Percentiles rank a stretch among this genome's conserved stretches.
phyloP scores from a whole-genome alignment of 345 rosid genomes.

The Anastatica hierochuntica region DNA sequence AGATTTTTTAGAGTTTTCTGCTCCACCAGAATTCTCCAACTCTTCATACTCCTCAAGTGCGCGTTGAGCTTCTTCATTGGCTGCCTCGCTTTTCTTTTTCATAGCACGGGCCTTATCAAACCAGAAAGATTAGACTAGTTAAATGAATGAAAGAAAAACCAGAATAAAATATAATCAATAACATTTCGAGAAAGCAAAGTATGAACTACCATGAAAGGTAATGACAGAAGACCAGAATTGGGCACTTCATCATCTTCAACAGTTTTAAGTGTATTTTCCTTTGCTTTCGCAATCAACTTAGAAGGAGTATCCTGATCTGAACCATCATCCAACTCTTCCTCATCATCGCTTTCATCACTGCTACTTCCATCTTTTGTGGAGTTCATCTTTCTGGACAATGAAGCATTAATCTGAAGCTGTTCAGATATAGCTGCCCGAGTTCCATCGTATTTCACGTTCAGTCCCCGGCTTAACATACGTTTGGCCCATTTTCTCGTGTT shows the following conservation, averaged over 20 bases:
- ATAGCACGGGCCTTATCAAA: constrained; percentile 58
- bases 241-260: constrained; percentile 60
- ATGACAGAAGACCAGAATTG: constrained; percentile 62
- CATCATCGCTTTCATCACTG: constrained; percentile 57
- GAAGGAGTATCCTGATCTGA: constrained; percentile 47
- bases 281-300: constrained; percentile 54
- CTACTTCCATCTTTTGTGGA: constrained; percentile 59
- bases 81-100: constrained; percentile 61
- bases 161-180: too few relatives aligned
- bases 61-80: constrained; percentile 63
- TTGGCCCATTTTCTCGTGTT: constrained; percentile 79
- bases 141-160: not conserved
- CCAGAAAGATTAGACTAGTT: constrained; percentile 1
- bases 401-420: constrained; percentile 66
- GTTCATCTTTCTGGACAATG: constrained; percentile 79
- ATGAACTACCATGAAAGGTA: constrained; percentile 93
- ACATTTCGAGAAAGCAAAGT: too few relatives aligned
- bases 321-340: constrained; percentile 30
- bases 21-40: constrained; percentile 37
- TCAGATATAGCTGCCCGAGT: constrained; percentile 76
- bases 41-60: constrained; percentile 72
- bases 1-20: constrained; percentile 28
- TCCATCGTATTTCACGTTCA: constrained; percentile 65
- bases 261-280: constrained; percentile 56
- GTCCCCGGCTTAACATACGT: constrained; percentile 61